A percentile compares a stretch with the other conserved stretches of the same genome.
Evolutionary conservation across 129 eudicot species (phyloP).

Genomic region (Sambucus nigra): DNA sequence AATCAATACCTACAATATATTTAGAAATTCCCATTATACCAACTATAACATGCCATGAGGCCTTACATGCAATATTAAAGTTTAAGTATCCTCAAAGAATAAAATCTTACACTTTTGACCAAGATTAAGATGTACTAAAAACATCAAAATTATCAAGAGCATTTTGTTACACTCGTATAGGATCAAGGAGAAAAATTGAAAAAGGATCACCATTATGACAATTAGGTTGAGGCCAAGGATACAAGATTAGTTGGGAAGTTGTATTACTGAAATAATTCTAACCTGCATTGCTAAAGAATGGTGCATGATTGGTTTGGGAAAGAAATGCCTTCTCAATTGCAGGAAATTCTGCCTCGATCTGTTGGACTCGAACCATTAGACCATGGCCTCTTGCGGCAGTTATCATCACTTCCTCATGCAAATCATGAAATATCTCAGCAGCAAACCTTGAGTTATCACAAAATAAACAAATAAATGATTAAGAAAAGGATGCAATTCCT

Average conservation of each 20-base stretch:
- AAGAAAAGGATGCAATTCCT: too few species aligned
- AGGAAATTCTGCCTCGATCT: constrained; percentile 77
- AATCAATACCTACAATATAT: constrained; percentile 64
- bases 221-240: constrained; percentile 2
- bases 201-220: constrained; percentile 12
- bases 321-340: constrained; percentile 67
- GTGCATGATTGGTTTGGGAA: constrained; percentile 67
- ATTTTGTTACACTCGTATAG: not conserved
- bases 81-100: constrained; percentile 3
- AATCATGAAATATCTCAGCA: constrained; percentile 86
- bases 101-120: not conserved
- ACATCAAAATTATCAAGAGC: not conserved
- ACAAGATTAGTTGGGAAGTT: constrained; percentile 4
- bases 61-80: not conserved
- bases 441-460: constrained; percentile 98
- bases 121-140: too few species aligned
- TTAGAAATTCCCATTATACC: constrained; percentile 7
- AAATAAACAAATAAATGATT: too few species aligned
- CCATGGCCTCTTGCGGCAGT: constrained; percentile 92
- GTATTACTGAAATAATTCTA: constrained; percentile 18
- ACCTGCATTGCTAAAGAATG: constrained; percentile 59
- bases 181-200: not conserved
- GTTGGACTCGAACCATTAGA: constrained; percentile 61
- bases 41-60: constrained; percentile 1
- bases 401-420: constrained; percentile 86